Evolutionary conservation across 768 basidiomycete genomes (phyloP), one percentile per base, ranked within the genome.

Genomic region (Royoungia palumana): DNA sequence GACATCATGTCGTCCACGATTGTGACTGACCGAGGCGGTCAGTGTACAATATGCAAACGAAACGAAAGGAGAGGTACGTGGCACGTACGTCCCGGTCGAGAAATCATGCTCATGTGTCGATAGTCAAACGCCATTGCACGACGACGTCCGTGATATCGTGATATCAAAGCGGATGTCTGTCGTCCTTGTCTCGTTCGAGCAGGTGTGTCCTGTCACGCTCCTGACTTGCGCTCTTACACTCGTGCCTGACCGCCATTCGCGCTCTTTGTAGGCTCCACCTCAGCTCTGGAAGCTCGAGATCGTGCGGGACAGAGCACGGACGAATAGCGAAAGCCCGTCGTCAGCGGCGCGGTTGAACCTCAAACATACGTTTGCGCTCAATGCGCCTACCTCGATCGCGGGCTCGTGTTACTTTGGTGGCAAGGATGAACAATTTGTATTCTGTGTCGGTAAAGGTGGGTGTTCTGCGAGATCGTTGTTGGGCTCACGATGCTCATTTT

Each of bases 401-500:
- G 89, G 89, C 0, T 81, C 84, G 7, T 87, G 85, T 53, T 87
- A 89, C 63, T 89, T 91, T 53, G 88, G 87, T 22, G 89, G 89
- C 14, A 79, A 73, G 49, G 81, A 85, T 48, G 84, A 89, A 55
- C 85, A 91, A 51, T 70, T 89, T 25, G 81, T 92, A n/a, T 72
- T 89, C 11, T 87, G 87, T 52, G 83, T 85, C 27, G 83, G 83
- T 6, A 89, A 91, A 80, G 78, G 88, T 83, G 46, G 16, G 67
- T 59, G 9, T n/a, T n/a, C n/a, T n/a, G n/a, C 16, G 3, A 24
- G 34, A 8, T n/a, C 30, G 30, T 14, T 27, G 27, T n/a, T 20
- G 38, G 20, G 6, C 34, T 30, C 2, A 25, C 17, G 6, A 22
- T 34, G 17, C 16, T 4, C 17, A 9, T 8, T 19, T 14, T 32